A percentile compares a stretch with the other conserved stretches of the same genome.
Conservation (phyloP, 129 eudicot species). For the Cynara cardunculus region DNA sequence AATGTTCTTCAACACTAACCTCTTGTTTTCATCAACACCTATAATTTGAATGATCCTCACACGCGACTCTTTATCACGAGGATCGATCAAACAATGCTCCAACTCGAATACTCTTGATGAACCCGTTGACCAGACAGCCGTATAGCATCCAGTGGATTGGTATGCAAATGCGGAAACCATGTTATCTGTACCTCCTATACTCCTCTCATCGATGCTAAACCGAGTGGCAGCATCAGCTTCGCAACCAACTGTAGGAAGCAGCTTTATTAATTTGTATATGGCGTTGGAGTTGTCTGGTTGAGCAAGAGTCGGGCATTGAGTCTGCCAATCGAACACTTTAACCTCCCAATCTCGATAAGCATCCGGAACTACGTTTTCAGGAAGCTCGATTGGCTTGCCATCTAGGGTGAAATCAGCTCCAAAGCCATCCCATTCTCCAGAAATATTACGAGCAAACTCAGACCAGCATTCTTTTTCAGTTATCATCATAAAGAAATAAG, state of each 20-base stretch:
- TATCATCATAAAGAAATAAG: slow-evolving; percentile 15
- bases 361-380: slow-evolving; percentile 78
- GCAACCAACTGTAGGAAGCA: slow-evolving; percentile 96
- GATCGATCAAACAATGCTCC: slow-evolving; percentile 90
- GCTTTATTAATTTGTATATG: slow-evolving; percentile 55
- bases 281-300: slow-evolving; percentile 36
- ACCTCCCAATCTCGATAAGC: slow-evolving; percentile 97
- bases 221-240: slow-evolving; percentile 97
- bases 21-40: slow-evolving; percentile 36
- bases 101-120: slow-evolving; percentile 45
- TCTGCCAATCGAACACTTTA: slow-evolving; percentile 91
- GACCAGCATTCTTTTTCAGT: slow-evolving; percentile 38
- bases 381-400: slow-evolving; percentile 80
- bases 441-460: slow-evolving; percentile 57
- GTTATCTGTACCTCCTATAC: slow-evolving; percentile 34
- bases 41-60: slow-evolving; percentile 68
- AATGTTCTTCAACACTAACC: slow-evolving; percentile 36
- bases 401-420: slow-evolving; percentile 79
- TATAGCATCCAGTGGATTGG: slow-evolving; percentile 63
- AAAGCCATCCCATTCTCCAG: slow-evolving; percentile 98
- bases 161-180: slow-evolving; percentile 57
- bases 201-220: slow-evolving; percentile 49
- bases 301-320: slow-evolving; percentile 92
- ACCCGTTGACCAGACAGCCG: slow-evolving; percentile 52
- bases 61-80: slow-evolving; percentile 66